Conservation (phyloP, 23 red algal species). For the Gracilaria gracilis region DNA sequence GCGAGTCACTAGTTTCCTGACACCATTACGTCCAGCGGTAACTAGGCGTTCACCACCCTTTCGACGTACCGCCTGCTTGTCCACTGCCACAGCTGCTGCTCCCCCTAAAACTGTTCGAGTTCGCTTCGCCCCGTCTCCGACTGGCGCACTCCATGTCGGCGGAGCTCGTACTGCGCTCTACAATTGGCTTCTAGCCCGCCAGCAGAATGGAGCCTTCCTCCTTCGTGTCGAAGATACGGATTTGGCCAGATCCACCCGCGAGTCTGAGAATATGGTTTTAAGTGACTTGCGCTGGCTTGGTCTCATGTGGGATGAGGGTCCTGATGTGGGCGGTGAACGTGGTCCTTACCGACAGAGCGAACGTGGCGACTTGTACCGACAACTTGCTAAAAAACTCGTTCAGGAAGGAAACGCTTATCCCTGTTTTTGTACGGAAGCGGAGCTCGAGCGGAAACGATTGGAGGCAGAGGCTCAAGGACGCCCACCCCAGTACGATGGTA, state of each 20-base stretch:
- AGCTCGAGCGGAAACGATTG: constrained; percentile 82
- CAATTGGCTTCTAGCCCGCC: constrained; percentile 92
- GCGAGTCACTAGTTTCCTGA: not conserved
- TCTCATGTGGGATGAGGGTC: constrained; percentile 94
- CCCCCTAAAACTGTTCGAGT: constrained; percentile 57
- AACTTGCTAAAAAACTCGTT: constrained; percentile 63
- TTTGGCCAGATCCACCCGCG: constrained; percentile 81
- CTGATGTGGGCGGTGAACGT: constrained; percentile 69
- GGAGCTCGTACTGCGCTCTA: constrained; percentile 96
- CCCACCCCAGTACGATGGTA: constrained; percentile 95
- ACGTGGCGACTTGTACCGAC: constrained; percentile 74
- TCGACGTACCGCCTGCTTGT: not conserved
- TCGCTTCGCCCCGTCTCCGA: constrained; percentile 97
- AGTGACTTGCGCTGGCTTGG: constrained; percentile 92
- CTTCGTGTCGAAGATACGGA: constrained; percentile 98
- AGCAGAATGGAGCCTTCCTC: constrained; percentile 84
- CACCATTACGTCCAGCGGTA: not conserved
- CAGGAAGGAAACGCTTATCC: constrained; percentile 88
- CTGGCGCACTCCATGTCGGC: constrained; percentile 93
- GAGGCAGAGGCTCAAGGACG: constrained; percentile 76
- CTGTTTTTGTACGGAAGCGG: constrained; percentile 98
- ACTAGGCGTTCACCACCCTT: not conserved
- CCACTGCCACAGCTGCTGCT: constrained; percentile 41
- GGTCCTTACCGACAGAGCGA: constrained; percentile 96
- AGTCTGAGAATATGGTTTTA: constrained; percentile 85